Conservation (phyloP, 768 basidiomycete genomes). For the Mycena vitilis region DNA sequence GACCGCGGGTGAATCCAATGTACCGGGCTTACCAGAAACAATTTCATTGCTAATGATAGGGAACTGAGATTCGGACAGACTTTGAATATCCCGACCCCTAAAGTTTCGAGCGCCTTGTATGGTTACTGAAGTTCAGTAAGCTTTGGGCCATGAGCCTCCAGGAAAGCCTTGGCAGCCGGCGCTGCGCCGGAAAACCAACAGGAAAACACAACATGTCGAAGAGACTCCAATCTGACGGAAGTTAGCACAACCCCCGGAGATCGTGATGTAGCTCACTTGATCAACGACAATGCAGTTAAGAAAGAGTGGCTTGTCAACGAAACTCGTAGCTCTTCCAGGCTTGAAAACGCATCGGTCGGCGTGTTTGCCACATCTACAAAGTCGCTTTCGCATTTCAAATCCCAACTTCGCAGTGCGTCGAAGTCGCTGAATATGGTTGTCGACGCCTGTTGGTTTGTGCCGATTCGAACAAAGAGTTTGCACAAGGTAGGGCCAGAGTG, state of each 20-base stretch:
- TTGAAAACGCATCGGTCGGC: not conserved
- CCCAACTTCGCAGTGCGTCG: not conserved
- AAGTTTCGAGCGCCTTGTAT: not conserved
- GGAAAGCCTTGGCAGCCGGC: not conserved
- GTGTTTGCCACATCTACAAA: not conserved
- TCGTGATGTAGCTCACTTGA: not conserved
- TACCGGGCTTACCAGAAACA: too few species aligned
- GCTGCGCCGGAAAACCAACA: not conserved
- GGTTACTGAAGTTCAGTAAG: constrained; percentile 6
- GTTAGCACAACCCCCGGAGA: not conserved
- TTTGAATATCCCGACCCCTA: not conserved
- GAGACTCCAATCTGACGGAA: constrained; percentile 1
- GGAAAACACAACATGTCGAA: not conserved
- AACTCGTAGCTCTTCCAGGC: constrained; percentile 1
- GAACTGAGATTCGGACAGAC: constrained; percentile 10
- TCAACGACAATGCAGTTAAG: not conserved
- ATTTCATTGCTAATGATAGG: not conserved
- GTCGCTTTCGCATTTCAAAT: not conserved
- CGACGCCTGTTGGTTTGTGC: not conserved
- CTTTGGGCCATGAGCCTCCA: constrained; percentile 12
- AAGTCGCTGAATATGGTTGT: constrained; percentile 6
- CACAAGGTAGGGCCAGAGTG: constrained; percentile 4
- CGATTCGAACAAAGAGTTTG: not conserved
- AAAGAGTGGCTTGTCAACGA: not conserved
- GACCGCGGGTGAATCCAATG: too few species aligned